phyloP scores from a whole-genome alignment of 164 flowering plant species.

The Brasenia schreberi region DNA sequence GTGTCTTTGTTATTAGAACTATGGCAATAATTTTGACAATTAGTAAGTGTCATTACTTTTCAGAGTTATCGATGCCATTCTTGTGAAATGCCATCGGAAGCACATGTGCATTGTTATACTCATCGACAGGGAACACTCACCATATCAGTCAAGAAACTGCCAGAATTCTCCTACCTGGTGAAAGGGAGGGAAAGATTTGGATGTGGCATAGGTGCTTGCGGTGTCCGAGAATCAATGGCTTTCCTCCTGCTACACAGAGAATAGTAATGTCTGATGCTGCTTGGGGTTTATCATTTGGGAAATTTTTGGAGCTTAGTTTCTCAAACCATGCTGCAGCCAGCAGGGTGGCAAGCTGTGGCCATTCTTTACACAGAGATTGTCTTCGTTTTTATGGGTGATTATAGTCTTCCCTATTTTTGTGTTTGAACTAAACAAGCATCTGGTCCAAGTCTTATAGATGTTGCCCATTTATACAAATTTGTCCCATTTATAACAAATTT shows the following conservation, averaged over 20 bases:
- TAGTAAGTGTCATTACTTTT: conserved; percentile 5
- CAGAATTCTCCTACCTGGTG: conserved; percentile 70
- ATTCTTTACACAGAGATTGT: conserved; percentile 95
- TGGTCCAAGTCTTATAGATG: too few species aligned
- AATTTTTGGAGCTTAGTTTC: conserved; percentile 98
- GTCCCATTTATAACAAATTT: too few species aligned
- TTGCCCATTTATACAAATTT: too few species aligned
- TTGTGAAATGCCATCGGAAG: conserved; percentile 95
- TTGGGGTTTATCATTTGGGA: conserved; percentile 98
- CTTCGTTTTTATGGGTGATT: conserved; percentile 72
- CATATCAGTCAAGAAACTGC: conserved; percentile 81
- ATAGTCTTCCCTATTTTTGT: too few species aligned
- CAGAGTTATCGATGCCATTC: conserved; percentile 67
- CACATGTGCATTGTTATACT: conserved; percentile 96
- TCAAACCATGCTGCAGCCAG: conserved; percentile 99
- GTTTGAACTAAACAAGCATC: too few species aligned
- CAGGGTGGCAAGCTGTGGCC: conserved; percentile 98
- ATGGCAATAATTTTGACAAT: background rate
- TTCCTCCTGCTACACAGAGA: conserved; percentile 91
- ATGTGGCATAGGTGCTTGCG: conserved; percentile 97
- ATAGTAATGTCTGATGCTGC: conserved; percentile 99
- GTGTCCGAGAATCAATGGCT: conserved; percentile 69
- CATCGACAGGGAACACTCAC: conserved; percentile 96
- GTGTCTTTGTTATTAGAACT: background rate
- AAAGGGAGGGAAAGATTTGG: conserved; percentile 94